Evolutionary conservation across 345 rosid species (phyloP).

Genomic region (Brassica juncea): DNA sequence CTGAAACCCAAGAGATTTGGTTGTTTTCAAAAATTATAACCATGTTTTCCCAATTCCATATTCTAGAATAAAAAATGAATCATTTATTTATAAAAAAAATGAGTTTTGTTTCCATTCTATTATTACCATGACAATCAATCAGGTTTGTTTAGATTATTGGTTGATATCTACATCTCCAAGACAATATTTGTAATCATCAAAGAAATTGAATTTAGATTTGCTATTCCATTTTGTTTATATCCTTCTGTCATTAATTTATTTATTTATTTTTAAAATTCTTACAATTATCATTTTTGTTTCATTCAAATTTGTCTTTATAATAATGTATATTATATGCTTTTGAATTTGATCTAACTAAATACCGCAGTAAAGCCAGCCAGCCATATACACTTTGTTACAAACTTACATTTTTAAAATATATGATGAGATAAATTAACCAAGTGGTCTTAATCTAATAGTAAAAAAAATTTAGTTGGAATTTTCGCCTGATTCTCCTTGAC

Average conservation of each 20-base stretch:
- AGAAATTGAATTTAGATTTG: slow-evolving; percentile 19
- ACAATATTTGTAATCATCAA: slow-evolving; percentile 69
- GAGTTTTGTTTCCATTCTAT: not conserved
- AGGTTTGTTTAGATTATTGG: slow-evolving; percentile 35
- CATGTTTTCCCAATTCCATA: not conserved
- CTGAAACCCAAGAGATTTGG: slow-evolving; percentile 6
- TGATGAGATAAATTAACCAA: not conserved
- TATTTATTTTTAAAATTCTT: not conserved
- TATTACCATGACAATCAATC: slow-evolving; percentile 37
- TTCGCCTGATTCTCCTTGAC: too few species aligned
- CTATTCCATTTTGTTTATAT: slow-evolving; percentile 2
- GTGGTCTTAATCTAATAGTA: too few species aligned
- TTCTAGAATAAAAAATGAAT: not conserved
- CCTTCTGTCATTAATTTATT: not conserved
- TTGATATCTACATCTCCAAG: slow-evolving; percentile 62
- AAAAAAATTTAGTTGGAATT: too few species aligned
- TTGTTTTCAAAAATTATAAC: not conserved
- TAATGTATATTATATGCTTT: slow-evolving; percentile 31
- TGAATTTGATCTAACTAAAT: slow-evolving; percentile 23
- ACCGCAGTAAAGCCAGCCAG: slow-evolving; percentile 23
- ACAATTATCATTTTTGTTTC: slow-evolving; percentile 19
- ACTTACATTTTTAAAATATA: not conserved
- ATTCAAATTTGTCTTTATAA: slow-evolving; percentile 22
- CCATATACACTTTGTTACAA: not conserved
- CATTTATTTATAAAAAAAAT: not conserved